These are phyloP conservation scores for Penicillium sp. DNA, from an alignment of 2,329 filamentous ascomycete genomes.

Conservation along the genomic window DNA sequence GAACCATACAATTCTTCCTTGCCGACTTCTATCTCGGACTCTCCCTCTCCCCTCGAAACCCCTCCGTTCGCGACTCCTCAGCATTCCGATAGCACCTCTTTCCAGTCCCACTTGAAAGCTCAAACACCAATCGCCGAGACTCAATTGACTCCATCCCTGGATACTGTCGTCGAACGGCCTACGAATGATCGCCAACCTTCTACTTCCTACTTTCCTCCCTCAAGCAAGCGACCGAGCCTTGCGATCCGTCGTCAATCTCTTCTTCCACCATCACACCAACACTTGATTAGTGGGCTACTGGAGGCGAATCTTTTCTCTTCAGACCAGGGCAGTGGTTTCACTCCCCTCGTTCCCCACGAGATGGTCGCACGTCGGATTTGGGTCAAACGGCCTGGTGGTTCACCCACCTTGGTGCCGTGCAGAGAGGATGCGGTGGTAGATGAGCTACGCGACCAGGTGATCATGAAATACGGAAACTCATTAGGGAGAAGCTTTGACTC, in stretches of 20 bases:
- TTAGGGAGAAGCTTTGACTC: constrained; percentile 85
- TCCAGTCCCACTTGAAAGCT: constrained; percentile 19
- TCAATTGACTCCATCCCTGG: constrained; percentile 27
- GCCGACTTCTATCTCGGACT: constrained; percentile 24
- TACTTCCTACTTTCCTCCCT: constrained; percentile 15
- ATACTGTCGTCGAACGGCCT: constrained; percentile 29
- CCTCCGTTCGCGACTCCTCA: constrained; percentile 21
- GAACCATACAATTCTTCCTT: constrained; percentile 24
- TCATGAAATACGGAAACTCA: constrained; percentile 91
- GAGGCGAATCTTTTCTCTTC: constrained; percentile 26
- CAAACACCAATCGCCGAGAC: constrained; percentile 19
- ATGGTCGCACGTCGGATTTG: constrained; percentile 71
- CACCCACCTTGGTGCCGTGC: constrained; percentile 81
- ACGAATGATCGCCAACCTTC: constrained; percentile 12
- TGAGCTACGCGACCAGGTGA: constrained; percentile 86
- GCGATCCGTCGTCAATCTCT: constrained; percentile 41
- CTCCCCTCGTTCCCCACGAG: constrained; percentile 24
- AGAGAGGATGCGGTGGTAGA: constrained; percentile 89
- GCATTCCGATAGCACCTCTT: constrained; percentile 22
- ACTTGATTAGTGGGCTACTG: constrained; percentile 37
- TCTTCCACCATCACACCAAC: constrained; percentile 39
- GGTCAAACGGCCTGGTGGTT: constrained; percentile 84
- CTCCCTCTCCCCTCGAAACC: constrained; percentile 19
- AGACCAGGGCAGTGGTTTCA: constrained; percentile 20
- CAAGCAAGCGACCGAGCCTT: constrained; percentile 34